Base-by-base conservation (phyloP, 345 rosid species). In the Eucalyptus tenuipes region DNA sequence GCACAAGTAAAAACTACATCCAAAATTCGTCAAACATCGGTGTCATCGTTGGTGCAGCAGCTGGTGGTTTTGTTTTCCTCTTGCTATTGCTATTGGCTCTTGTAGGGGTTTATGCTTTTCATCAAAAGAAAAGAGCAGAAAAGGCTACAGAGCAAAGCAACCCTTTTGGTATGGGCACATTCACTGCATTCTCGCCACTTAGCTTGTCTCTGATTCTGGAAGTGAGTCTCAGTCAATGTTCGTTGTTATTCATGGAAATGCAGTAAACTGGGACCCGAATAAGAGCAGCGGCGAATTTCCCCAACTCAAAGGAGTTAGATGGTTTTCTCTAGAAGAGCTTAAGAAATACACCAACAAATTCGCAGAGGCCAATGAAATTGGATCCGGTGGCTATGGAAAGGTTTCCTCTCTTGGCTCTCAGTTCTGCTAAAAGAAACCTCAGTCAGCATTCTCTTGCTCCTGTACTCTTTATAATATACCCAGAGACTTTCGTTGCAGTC, bases 331-430 rank as follows among this genome's bases (percentile, higher is more conserved):
- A 61, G 97, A 96, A 64, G 99, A 98, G 91, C 91, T 97, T 22
- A 96, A 90, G 92, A 96, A 91, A 91, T 95, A 90, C 87, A 92
- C 97, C 42, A 92, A 93, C 59, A 95, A 95, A 44, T 98, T 98
- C 90, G 93, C 97, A 48, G 95, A 96, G 16, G 88, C 95, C 90
- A 96, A 93, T 88, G 93, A 89, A 82, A 88, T 96, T 87, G 99
- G 99, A 17, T 95, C 95, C 8, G 99, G 99, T 25, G 99, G 99
- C 79, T 97, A 96, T 90, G 99, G 99, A 79, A 94, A 97, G 97
- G 99, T 95, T 87, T 84, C 86, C 88, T 75, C 61, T 48, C 68
- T 50, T 40, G 40, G 57, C 57, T 61, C 22, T 59, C 68, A 13
- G 31, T 61, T 27, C 68, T 61, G 68, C 16, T 29, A 61, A 61